Percentiles rank a stretch among this genome's conserved stretches.
phyloP scores from a whole-genome alignment of 768 basidiomycete species.

The Suillus cothurnatus region DNA sequence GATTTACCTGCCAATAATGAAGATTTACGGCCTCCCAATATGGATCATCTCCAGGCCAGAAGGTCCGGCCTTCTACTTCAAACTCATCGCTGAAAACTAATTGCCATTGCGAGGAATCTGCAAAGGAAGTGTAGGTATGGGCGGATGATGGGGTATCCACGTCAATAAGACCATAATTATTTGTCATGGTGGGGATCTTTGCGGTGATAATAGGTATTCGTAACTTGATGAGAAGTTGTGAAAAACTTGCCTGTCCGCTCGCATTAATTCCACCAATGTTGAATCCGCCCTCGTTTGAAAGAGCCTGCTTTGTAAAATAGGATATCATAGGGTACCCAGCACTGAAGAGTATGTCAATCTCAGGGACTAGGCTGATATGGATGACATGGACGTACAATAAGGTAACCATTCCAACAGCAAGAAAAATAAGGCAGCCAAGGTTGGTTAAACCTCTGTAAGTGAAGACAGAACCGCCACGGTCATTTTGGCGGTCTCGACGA shows the following conservation, averaged over 20 bases:
- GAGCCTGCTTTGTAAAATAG: slow-evolving; percentile 48
- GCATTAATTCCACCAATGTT: slow-evolving; percentile 79
- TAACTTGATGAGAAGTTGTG: background rate
- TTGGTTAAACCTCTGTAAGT: slow-evolving; percentile 73
- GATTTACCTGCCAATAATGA: slow-evolving; percentile 69
- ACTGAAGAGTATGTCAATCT: slow-evolving; percentile 32
- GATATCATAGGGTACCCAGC: slow-evolving; percentile 66
- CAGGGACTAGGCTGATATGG: background rate
- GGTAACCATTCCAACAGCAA: slow-evolving; percentile 52
- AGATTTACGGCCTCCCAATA: slow-evolving; percentile 87
- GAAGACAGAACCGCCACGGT: slow-evolving; percentile 58
- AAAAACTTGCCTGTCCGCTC: slow-evolving; percentile 59
- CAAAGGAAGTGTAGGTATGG: slow-evolving; percentile 54
- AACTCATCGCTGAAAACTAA: slow-evolving; percentile 92
- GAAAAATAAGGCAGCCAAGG: slow-evolving; percentile 63
- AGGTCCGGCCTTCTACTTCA: slow-evolving; percentile 74
- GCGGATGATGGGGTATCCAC: slow-evolving; percentile 65
- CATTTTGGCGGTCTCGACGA: slow-evolving; percentile 56
- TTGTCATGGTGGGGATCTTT: slow-evolving; percentile 58
- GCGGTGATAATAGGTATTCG: slow-evolving; percentile 6
- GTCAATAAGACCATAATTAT: slow-evolving; percentile 77
- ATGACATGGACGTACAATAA: slow-evolving; percentile 53
- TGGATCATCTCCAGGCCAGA: slow-evolving; percentile 82
- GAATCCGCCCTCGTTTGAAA: slow-evolving; percentile 60
- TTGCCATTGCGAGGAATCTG: slow-evolving; percentile 54